A percentile compares a stretch with the other conserved stretches of the same genome.
Evolutionary conservation across 2,329 filamentous ascomycete genomes (phyloP).

Genomic region (Colletotrichum zoysiae): DNA sequence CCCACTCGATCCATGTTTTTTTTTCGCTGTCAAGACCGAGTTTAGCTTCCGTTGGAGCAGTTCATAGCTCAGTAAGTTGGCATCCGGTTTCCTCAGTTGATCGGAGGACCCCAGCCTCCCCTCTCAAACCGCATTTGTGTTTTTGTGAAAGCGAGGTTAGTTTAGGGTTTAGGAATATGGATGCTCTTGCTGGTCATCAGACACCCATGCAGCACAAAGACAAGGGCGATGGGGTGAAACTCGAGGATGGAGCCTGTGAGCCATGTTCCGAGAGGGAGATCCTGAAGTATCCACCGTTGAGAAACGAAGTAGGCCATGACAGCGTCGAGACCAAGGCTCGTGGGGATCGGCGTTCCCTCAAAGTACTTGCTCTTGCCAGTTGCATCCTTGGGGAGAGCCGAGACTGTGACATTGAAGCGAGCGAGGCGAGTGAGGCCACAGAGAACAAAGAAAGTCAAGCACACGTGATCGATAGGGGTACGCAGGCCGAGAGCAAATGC

Average conservation of each 20-base stretch:
- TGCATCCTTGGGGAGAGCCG: constrained; percentile 89
- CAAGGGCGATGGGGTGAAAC: constrained; percentile 82
- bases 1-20: neutral
- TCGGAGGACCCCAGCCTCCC: neutral
- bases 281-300: constrained; percentile 81
- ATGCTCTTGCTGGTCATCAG: constrained; percentile 96
- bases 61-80: neutral
- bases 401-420: constrained; percentile 96
- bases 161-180: constrained; percentile 88
- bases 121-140: neutral
- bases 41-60: neutral
- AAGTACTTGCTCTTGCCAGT: constrained; percentile 95
- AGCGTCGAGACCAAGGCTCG: constrained; percentile 82
- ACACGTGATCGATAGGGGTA: constrained; percentile 84
- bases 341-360: constrained; percentile 96
- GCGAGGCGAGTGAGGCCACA: constrained; percentile 94
- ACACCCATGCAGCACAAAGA: constrained; percentile 92
- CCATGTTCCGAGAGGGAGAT: constrained; percentile 81
- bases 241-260: constrained; percentile 77
- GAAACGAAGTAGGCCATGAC: constrained; percentile 92
- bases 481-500: constrained; percentile 92
- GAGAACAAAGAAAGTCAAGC: constrained; percentile 89
- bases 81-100: neutral
- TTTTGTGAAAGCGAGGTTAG: neutral
- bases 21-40: neutral